Conservation (phyloP, 2,329 filamentous ascomycete genomes). For the Colletotrichum sp. region DNA sequence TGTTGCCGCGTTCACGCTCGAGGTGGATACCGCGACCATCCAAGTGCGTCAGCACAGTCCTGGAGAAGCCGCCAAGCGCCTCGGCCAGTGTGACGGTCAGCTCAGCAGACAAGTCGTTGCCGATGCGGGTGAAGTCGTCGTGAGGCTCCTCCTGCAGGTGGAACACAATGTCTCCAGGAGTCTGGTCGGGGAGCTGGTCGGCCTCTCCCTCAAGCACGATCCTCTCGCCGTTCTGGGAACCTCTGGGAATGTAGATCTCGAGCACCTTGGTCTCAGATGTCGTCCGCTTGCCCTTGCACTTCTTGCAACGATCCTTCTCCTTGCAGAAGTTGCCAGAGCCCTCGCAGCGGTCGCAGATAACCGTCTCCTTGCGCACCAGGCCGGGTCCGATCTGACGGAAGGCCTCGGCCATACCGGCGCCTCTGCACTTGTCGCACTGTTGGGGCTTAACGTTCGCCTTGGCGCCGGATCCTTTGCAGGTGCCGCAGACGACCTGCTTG, state of each 20-base stretch:
- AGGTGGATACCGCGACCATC: conserved; percentile 91
- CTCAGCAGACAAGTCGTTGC: conserved; percentile 82
- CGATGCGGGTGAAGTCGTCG: conserved; percentile 80
- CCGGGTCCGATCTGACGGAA: conserved; percentile 87
- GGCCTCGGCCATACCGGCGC: conserved; percentile 77
- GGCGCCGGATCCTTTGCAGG: conserved; percentile 88
- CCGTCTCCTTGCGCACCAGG: conserved; percentile 80
- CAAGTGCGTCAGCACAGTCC: conserved; percentile 89
- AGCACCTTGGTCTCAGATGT: conserved; percentile 90
- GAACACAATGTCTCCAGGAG: conserved; percentile 93
- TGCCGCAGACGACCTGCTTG: conserved; percentile 87
- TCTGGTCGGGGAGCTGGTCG: conserved; percentile 88
- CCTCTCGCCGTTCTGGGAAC: conserved; percentile 83
- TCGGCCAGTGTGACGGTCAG: conserved; percentile 83
- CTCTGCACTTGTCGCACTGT: conserved; percentile 84
- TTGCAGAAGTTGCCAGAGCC: conserved; percentile 88
- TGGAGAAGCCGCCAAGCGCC: conserved; percentile 85
- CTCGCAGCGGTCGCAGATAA: conserved; percentile 82
- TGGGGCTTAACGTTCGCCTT: conserved; percentile 90
- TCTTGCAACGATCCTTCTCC: conserved; percentile 98
- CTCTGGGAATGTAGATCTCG: conserved; percentile 94
- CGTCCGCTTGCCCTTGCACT: conserved; percentile 93
- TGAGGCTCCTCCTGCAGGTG: conserved; percentile 83
- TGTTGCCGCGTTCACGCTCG: conserved; percentile 78
- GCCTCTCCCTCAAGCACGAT: conserved; percentile 94